Percentiles rank a stretch among this genome's conserved stretches.
phyloP scores from a whole-genome alignment of 2,329 filamentous ascomycete genomes.

The Neonectria sp. region DNA sequence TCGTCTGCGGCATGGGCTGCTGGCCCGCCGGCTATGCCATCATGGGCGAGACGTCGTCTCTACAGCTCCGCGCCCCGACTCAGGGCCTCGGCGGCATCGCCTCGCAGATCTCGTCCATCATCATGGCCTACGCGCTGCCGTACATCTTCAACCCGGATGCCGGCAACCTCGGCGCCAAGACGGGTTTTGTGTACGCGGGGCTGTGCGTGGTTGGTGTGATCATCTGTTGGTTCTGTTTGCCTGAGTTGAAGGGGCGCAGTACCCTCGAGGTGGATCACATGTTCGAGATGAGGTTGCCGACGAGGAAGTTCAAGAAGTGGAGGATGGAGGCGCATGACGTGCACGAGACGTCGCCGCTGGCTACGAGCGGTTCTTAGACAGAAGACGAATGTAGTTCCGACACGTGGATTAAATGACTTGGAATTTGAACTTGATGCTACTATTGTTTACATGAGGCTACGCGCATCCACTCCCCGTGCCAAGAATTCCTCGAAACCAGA shows the following conservation, averaged over 20 bases:
- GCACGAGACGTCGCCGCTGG: not conserved
- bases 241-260: slow-evolving; percentile 64
- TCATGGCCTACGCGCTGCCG: slow-evolving; percentile 39
- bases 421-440: no score
- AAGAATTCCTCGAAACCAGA: no score
- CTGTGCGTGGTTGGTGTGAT: slow-evolving; percentile 35
- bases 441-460: no score
- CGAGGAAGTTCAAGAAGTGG: slow-evolving; percentile 52
- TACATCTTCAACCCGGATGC: slow-evolving; percentile 45
- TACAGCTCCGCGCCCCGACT: slow-evolving; percentile 32
- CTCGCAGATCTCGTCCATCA: slow-evolving; percentile 53
- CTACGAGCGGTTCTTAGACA: not conserved
- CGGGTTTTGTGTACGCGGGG: slow-evolving; percentile 56
- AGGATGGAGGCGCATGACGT: not conserved
- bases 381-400: not conserved
- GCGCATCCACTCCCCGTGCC: no score
- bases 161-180: slow-evolving; percentile 54
- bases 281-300: slow-evolving; percentile 58
- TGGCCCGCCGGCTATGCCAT: slow-evolving; percentile 59
- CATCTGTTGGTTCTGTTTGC: slow-evolving; percentile 57
- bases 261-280: slow-evolving; percentile 67
- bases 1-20: slow-evolving; percentile 55
- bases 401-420: not conserved
- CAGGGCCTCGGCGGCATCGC: slow-evolving; percentile 58
- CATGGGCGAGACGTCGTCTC: slow-evolving; percentile 42